A percentile compares a stretch with the other conserved stretches of the same genome.
Conservation (phyloP, 345 rosid species). For the Erodium maritimum region DNA sequence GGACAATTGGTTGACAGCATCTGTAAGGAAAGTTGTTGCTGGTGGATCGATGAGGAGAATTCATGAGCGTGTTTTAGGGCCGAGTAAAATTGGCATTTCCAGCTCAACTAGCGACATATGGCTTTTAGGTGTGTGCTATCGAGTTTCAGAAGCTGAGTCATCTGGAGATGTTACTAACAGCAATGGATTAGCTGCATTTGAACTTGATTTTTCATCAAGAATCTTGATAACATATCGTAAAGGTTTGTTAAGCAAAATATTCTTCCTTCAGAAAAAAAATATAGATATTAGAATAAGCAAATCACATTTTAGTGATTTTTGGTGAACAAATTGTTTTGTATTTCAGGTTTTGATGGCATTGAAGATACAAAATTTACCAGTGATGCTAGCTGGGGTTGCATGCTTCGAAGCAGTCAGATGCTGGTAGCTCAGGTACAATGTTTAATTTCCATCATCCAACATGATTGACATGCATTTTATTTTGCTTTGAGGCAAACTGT, state of each 20-base stretch:
- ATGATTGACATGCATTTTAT: neutral
- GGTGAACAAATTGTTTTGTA: neutral
- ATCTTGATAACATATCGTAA: conserved; percentile 72
- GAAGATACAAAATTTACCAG: conserved; percentile 52
- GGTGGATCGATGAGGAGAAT: conserved; percentile 78
- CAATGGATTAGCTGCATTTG: conserved; percentile 40
- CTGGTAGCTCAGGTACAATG: conserved; percentile 69
- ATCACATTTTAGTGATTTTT: neutral
- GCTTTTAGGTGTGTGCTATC: conserved; percentile 72
- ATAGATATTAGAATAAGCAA: no score
- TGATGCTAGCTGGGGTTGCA: conserved; percentile 94
- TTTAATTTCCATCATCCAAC: neutral
- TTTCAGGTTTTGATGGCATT: conserved; percentile 65
- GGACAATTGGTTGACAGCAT: conserved; percentile 58
- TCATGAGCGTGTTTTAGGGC: conserved; percentile 78
- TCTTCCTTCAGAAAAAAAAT: neutral
- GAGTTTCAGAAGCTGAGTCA: conserved; percentile 39
- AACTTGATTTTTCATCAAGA: conserved; percentile 64
- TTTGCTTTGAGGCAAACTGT: neutral
- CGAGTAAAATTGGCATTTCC: conserved; percentile 49
- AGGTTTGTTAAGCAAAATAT: conserved; percentile 36
- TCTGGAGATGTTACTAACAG: conserved; percentile 23
- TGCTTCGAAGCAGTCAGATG: conserved; percentile 98
- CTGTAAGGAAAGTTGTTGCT: conserved; percentile 54
- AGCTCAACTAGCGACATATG: conserved; percentile 60